Conservation (phyloP, 2,329 filamentous ascomycete species). For the Colletotrichum sp. region DNA sequence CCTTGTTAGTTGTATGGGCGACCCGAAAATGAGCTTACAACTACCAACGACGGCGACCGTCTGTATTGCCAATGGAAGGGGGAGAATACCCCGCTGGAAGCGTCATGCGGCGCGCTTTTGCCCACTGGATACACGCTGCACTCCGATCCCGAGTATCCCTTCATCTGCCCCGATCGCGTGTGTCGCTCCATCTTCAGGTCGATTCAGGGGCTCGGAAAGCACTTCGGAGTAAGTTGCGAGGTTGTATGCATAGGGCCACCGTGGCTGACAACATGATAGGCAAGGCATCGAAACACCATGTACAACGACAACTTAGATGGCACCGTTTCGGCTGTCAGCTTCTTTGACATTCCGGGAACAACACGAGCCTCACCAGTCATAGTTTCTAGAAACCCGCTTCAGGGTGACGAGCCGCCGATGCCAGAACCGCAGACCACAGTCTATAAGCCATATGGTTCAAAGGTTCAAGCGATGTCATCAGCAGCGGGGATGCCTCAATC, state of each 20-base stretch:
- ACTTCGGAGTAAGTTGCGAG: slow-evolving; percentile 22
- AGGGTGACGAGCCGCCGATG: slow-evolving; percentile 25
- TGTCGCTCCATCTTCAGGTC: slow-evolving; percentile 34
- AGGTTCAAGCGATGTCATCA: not conserved
- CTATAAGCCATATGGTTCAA: not conserved
- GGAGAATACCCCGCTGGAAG: not conserved
- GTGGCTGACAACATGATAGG: slow-evolving; percentile 8
- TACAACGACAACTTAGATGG: slow-evolving; percentile 48
- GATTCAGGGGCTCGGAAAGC: slow-evolving; percentile 23
- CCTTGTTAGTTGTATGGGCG: not conserved
- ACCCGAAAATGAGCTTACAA: not conserved
- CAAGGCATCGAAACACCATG: slow-evolving; percentile 17
- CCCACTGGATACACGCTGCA: slow-evolving; percentile 35
- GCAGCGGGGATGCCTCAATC: not conserved
- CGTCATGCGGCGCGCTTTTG: slow-evolving; percentile 32
- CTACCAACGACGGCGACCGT: not conserved
- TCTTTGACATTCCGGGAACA: not conserved
- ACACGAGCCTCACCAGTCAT: slow-evolving; percentile 23
- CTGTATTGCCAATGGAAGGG: not conserved
- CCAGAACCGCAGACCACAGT: not conserved
- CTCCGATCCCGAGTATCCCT: slow-evolving; percentile 26
- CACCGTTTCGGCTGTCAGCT: slow-evolving; percentile 35
- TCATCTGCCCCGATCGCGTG: slow-evolving; percentile 41
- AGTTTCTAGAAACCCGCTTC: slow-evolving; percentile 27
- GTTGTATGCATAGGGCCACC: not conserved